These are phyloP conservation scores for Straminergon stramineum DNA, from an alignment of 225 moss, liverwort and hornwort species.

Conservation along the genomic window DNA sequence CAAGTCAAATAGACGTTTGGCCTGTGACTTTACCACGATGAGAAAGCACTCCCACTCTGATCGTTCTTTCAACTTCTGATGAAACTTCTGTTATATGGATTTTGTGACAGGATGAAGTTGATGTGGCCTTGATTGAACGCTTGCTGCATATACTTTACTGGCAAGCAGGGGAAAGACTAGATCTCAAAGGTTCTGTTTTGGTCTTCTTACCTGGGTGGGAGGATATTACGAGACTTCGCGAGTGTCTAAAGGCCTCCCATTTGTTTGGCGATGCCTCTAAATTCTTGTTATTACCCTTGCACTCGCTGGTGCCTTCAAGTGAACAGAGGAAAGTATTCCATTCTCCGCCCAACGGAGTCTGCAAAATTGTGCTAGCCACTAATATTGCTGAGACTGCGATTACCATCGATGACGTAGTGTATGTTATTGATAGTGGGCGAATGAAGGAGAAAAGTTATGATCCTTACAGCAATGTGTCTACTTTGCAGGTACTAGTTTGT, in stretches of 20 bases:
- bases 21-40: background rate
- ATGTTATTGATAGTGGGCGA: constrained; percentile 86
- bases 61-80: background rate
- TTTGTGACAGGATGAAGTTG: constrained; percentile 72
- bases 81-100: background rate
- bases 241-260: constrained; percentile 57
- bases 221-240: constrained; percentile 78
- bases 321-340: constrained; percentile 95
- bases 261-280: constrained; percentile 57
- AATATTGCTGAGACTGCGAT: constrained; percentile 99
- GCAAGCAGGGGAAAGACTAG: constrained; percentile 24
- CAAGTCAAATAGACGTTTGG: background rate
- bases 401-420: constrained; percentile 99
- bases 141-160: constrained; percentile 51
- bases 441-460: constrained; percentile 98
- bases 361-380: constrained; percentile 87
- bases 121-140: constrained; percentile 76
- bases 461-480: constrained; percentile 93
- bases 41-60: background rate
- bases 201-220: constrained; percentile 98
- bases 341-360: constrained; percentile 44
- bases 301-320: constrained; percentile 84
- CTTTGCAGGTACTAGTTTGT: constrained; percentile 48
- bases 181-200: constrained; percentile 57
- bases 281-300: constrained; percentile 75